Conservation (phyloP, 2,329 filamentous ascomycete species). For the Pseudogymnoascus sp. region DNA sequence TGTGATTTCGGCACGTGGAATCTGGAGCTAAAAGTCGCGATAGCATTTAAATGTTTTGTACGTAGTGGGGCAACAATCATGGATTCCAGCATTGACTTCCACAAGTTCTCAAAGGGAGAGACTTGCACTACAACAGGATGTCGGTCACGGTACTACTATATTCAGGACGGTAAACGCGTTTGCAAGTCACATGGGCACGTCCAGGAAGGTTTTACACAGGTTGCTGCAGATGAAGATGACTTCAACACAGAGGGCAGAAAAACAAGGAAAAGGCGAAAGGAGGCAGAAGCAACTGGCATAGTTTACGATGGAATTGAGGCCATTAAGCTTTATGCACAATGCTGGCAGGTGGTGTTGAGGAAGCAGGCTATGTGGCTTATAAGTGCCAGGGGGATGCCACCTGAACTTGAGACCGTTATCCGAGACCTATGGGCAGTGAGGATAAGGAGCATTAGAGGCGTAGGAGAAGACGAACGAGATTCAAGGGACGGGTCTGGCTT, state of each 20-base stretch:
- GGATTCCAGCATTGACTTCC: conserved; percentile 27
- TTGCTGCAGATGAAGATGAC: conserved; percentile 58
- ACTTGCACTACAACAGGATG: conserved; percentile 52
- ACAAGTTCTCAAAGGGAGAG: conserved; percentile 36
- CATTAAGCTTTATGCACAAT: conserved; percentile 72
- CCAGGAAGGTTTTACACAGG: conserved; percentile 43
- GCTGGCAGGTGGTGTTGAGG: conserved; percentile 74
- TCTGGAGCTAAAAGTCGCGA: not conserved
- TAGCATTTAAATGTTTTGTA: not conserved
- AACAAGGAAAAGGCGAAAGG: conserved; percentile 50
- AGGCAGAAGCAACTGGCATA: conserved; percentile 44
- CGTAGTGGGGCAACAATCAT: conserved; percentile 16
- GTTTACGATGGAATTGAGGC: conserved; percentile 61
- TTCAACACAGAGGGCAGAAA: conserved; percentile 53
- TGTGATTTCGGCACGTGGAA: conserved; percentile 4
- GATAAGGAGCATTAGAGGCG: conserved; percentile 24
- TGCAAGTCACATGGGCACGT: conserved; percentile 55
- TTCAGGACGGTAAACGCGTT: conserved; percentile 56
- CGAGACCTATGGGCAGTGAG: conserved; percentile 75
- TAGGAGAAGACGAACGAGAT: conserved; percentile 24
- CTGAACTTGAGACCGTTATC: conserved; percentile 70
- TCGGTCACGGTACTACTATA: conserved; percentile 49
- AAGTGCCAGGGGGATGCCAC: conserved; percentile 50
- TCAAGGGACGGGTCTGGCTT: conserved; percentile 28
- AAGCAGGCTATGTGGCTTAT: conserved; percentile 68